Evolutionary conservation across 78 protist genomes (phyloP).

Genomic region (Planoprotostelium fungivorum): DNA sequence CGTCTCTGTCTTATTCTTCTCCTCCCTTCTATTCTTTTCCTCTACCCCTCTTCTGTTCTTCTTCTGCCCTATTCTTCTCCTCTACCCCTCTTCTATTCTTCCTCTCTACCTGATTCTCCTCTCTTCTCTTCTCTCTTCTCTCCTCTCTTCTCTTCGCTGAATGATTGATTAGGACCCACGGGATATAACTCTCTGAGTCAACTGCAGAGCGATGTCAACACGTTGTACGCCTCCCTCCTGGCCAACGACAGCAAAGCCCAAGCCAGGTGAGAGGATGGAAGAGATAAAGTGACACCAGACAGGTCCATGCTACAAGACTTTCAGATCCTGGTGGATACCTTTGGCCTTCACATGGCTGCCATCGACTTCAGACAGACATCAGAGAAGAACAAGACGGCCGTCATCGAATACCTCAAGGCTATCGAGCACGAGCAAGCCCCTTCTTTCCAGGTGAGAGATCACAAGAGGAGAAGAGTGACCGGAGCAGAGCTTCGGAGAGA

Average conservation of each 20-base stretch:
- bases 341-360: not conserved
- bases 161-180: not conserved
- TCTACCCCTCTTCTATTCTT: not conserved
- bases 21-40: not conserved
- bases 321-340: not conserved
- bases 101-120: not conserved
- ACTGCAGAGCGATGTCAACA: not conserved
- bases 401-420: not conserved
- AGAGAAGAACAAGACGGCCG: not conserved
- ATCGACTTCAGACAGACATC: not conserved
- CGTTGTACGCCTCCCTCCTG: not conserved
- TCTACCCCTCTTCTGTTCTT: too few species aligned
- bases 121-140: not conserved
- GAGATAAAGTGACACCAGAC: not conserved
- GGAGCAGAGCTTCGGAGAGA: not conserved
- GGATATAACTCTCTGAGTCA: not conserved
- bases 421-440: not conserved
- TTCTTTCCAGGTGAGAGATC: not conserved
- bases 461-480: not conserved
- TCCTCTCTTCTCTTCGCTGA: not conserved
- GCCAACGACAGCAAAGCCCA: not conserved
- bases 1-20: not conserved
- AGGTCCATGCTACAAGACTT: not conserved
- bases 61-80: not conserved
- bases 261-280: not conserved